phyloP scores from a whole-genome alignment of 495 filamentous ascomycete genomes.

The Recurvomyces mirabilis region DNA sequence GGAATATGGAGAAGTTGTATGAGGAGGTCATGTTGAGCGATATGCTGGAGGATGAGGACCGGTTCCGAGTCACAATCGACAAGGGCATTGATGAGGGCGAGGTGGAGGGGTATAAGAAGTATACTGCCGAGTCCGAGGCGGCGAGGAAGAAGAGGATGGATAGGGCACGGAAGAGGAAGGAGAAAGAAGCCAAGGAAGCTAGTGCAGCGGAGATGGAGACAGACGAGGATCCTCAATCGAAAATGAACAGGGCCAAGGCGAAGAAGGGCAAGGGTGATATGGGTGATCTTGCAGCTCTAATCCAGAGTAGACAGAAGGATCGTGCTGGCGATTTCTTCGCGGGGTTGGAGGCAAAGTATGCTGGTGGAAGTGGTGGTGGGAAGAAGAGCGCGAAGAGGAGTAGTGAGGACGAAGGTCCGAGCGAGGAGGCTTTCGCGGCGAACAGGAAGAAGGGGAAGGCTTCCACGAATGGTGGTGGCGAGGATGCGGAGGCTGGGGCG shows the following conservation, averaged over 20 bases:
- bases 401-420: constrained; percentile 39
- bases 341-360: constrained; percentile 64
- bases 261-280: constrained; percentile 27
- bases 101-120: constrained; percentile 54
- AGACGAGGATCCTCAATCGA: constrained; percentile 41
- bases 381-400: constrained; percentile 37
- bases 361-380: constrained; percentile 36
- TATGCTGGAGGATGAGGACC: constrained; percentile 72
- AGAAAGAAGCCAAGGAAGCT: constrained; percentile 52
- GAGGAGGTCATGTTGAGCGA: constrained; percentile 75
- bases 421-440: constrained; percentile 58
- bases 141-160: constrained; percentile 14
- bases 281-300: constrained; percentile 45
- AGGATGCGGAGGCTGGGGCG: background rate
- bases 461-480: background rate
- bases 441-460: constrained; percentile 21
- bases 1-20: constrained; percentile 66
- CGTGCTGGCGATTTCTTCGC: constrained; percentile 49
- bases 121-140: constrained; percentile 50
- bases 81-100: constrained; percentile 59
- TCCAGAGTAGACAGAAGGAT: constrained; percentile 43
- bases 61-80: constrained; percentile 71
- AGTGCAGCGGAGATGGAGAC: constrained; percentile 60
- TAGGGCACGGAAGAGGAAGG: constrained; percentile 15
- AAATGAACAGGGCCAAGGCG: constrained; percentile 26